phyloP scores from a whole-genome alignment of 805 yeast genomes.

The Candida mattraensis region DNA sequence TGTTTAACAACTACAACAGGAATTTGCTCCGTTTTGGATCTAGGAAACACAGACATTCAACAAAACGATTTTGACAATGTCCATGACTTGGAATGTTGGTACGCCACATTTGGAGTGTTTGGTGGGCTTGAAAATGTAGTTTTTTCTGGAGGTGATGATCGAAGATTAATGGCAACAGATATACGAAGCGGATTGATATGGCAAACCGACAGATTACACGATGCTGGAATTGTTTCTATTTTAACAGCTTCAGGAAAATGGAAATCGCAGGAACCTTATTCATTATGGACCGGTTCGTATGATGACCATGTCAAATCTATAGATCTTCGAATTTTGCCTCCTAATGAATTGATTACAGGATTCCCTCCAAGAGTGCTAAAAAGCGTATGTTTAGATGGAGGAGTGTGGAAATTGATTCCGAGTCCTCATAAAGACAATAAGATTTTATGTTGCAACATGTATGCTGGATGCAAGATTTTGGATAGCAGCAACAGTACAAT shows the following conservation, averaged over 20 bases:
- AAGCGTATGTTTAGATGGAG: conserved; percentile 72
- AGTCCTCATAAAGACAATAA: conserved; percentile 41
- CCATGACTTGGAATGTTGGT: conserved; percentile 89
- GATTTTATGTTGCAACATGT: conserved; percentile 88
- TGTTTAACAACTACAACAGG: conserved; percentile 73
- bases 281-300: conserved; percentile 85
- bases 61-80: conserved; percentile 31
- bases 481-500: conserved; percentile 32
- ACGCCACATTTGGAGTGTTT: conserved; percentile 64
- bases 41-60: conserved; percentile 17
- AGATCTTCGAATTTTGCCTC: conserved; percentile 61
- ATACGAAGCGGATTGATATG: conserved; percentile 41
- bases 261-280: conserved; percentile 41
- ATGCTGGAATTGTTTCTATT: conserved; percentile 89
- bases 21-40: conserved; percentile 44
- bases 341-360: conserved; percentile 42
- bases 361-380: conserved; percentile 49
- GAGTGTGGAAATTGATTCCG: conserved; percentile 91
- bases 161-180: conserved; percentile 73
- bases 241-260: conserved; percentile 50
- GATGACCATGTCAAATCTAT: conserved; percentile 74
- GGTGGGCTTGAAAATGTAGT: conserved; percentile 56
- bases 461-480: conserved; percentile 83
- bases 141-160: conserved; percentile 92
- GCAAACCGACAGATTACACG: conserved; percentile 59